Conservation (phyloP, 306 rosid genomes). For the Vicia villosa region DNA sequence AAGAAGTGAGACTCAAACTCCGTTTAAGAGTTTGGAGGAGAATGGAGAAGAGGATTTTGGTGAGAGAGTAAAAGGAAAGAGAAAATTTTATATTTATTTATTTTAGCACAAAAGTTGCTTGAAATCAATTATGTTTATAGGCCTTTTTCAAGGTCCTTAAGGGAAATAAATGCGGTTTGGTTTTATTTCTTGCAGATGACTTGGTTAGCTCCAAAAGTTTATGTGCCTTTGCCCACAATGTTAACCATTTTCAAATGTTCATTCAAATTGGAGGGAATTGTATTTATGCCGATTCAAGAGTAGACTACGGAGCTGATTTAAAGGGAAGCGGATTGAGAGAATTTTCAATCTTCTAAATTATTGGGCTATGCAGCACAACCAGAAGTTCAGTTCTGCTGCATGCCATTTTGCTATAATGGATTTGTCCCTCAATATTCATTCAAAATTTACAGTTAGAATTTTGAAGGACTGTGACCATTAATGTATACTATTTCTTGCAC, state of each 20-base stretch:
- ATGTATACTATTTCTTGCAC: slow-evolving; percentile 25
- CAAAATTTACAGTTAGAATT: slow-evolving; percentile 28
- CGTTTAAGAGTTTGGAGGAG: too few species aligned
- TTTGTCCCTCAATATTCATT: slow-evolving; percentile 26
- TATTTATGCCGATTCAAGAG: slow-evolving; percentile 33
- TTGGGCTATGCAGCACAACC: slow-evolving; percentile 31
- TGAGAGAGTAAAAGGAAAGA: too few species aligned
- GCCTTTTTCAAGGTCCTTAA: slow-evolving; percentile 21
- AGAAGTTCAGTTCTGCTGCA: slow-evolving; percentile 29
- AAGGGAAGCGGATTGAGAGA: slow-evolving; percentile 30
- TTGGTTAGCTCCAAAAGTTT: slow-evolving; percentile 37
- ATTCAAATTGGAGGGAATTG: slow-evolving; percentile 39
- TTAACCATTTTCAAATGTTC: slow-evolving; percentile 32
- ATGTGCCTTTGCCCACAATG: slow-evolving; percentile 31
- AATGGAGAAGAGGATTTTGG: too few species aligned
- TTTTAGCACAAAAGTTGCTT: not conserved
- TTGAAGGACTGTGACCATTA: slow-evolving; percentile 31
- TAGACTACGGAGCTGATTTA: slow-evolving; percentile 29
- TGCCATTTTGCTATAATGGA: slow-evolving; percentile 41
- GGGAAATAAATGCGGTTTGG: slow-evolving; percentile 26
- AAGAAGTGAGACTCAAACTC: too few species aligned
- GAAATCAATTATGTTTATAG: slow-evolving; percentile 8
- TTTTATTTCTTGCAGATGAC: slow-evolving; percentile 51
- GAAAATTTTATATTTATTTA: too few species aligned
- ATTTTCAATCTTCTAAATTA: slow-evolving; percentile 37